These are phyloP conservation scores for Sphagnum magellanicum DNA, from an alignment of 228 moss, liverwort and hornwort genomes.

Conservation along the genomic window DNA sequence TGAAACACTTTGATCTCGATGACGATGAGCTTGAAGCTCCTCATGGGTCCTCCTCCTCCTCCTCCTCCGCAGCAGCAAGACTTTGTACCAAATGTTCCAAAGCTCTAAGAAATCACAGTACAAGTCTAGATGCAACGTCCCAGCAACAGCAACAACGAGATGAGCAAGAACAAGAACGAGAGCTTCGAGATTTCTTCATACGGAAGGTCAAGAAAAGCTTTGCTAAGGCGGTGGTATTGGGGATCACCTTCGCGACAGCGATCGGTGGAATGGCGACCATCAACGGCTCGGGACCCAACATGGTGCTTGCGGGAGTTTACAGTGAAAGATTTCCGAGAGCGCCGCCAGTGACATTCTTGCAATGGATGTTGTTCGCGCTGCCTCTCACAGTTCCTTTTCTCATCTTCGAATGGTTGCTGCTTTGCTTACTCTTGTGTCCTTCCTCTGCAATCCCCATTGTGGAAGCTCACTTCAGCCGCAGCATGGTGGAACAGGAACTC, in stretches of 20 bases:
- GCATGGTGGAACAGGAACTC: slow-evolving; percentile 25
- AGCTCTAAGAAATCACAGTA: too few species aligned
- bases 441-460: slow-evolving; percentile 20
- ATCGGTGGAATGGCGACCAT: slow-evolving; percentile 75
- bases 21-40: slow-evolving; percentile 11
- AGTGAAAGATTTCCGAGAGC: slow-evolving; percentile 53
- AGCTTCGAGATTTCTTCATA: slow-evolving; percentile 1
- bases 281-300: slow-evolving; percentile 76
- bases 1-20: slow-evolving; percentile 5
- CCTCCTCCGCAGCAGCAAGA: too few species aligned
- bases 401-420: slow-evolving; percentile 58
- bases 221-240: slow-evolving; percentile 62
- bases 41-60: too few species aligned
- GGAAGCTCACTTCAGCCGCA: slow-evolving; percentile 31
- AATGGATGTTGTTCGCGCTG: slow-evolving; percentile 70
- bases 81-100: too few species aligned
- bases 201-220: not conserved
- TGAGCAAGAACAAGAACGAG: not conserved
- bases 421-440: slow-evolving; percentile 66
- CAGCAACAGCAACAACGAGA: not conserved
- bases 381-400: slow-evolving; percentile 47
- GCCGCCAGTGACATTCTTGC: slow-evolving; percentile 54
- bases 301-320: slow-evolving; percentile 69
- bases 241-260: slow-evolving; percentile 52
- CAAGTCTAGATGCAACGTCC: not conserved